Conservation (phyloP, 2,329 filamentous ascomycete species). For the Lachnellula subtilissima region DNA sequence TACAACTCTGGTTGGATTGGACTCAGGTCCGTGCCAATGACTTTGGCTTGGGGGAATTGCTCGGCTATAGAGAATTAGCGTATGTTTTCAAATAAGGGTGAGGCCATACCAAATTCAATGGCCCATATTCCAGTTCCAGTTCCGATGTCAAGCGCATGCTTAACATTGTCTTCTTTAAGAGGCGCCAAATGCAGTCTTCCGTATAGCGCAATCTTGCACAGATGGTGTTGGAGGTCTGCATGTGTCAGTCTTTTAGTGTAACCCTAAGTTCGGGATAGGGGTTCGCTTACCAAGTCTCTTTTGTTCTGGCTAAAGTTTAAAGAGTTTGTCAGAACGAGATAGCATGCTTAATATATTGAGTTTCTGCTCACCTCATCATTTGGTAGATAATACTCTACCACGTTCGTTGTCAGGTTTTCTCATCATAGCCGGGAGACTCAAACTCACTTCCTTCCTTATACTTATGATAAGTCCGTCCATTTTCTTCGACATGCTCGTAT, state of each 20-base stretch:
- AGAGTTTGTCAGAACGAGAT: background rate
- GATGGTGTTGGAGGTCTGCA: slow-evolving; percentile 18
- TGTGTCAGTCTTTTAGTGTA: background rate
- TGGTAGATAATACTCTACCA: slow-evolving; percentile 10
- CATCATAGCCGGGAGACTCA: background rate
- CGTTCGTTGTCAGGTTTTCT: background rate
- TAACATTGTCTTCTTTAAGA: slow-evolving; percentile 22
- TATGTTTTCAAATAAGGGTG: background rate
- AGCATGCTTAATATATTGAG: background rate
- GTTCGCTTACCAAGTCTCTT: slow-evolving; percentile 10
- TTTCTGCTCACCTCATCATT: slow-evolving; percentile 10
- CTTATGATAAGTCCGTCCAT: slow-evolving; percentile 21
- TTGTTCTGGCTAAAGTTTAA: slow-evolving; percentile 4
- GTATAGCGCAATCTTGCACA: slow-evolving; percentile 16
- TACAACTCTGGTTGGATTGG: slow-evolving; percentile 26
- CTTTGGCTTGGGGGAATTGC: slow-evolving; percentile 24
- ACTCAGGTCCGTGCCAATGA: slow-evolving; percentile 28
- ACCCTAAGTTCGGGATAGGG: background rate
- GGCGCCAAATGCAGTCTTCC: slow-evolving; percentile 18
- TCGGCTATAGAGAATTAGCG: slow-evolving; percentile 19
- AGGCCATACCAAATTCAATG: slow-evolving; percentile 25
- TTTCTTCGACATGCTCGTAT: slow-evolving; percentile 16
- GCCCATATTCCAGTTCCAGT: slow-evolving; percentile 41
- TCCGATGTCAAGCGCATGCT: slow-evolving; percentile 36
- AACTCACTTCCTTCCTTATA: slow-evolving; percentile 18